phyloP scores from a whole-genome alignment of 129 eudicot genomes.

The Saposhnikovia divaricata region DNA sequence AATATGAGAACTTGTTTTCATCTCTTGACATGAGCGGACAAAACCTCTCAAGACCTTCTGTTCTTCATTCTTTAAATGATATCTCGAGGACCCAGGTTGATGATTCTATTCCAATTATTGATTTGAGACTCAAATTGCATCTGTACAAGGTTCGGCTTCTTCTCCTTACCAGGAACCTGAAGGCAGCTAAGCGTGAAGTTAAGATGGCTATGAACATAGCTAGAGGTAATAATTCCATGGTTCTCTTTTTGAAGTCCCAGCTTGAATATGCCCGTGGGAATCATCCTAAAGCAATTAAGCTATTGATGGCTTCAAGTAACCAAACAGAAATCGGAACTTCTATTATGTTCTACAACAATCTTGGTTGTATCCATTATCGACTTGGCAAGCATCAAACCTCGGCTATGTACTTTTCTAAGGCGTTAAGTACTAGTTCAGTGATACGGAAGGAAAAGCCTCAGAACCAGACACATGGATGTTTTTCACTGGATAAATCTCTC shows the following conservation, averaged over 20 bases:
- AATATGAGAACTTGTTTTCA: slow-evolving; percentile 58
- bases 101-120: slow-evolving; percentile 42
- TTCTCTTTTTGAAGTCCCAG: slow-evolving; percentile 83
- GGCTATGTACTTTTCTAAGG: slow-evolving; percentile 58
- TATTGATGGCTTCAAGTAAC: slow-evolving; percentile 67
- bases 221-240: slow-evolving; percentile 65
- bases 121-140: slow-evolving; percentile 68
- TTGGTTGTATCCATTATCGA: slow-evolving; percentile 76
- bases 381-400: slow-evolving; percentile 72
- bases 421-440: slow-evolving; percentile 35
- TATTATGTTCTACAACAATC: slow-evolving; percentile 64
- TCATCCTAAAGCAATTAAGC: slow-evolving; percentile 76
- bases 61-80: slow-evolving; percentile 34
- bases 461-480: slow-evolving; percentile 49
- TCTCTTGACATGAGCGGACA: slow-evolving; percentile 57
- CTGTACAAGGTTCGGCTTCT: slow-evolving; percentile 71
- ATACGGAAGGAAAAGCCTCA: slow-evolving; percentile 58
- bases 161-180: slow-evolving; percentile 60
- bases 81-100: slow-evolving; percentile 43
- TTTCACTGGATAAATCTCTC: slow-evolving; percentile 69
- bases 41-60: slow-evolving; percentile 44
- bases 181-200: slow-evolving; percentile 94
- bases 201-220: slow-evolving; percentile 85
- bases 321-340: slow-evolving; percentile 53
- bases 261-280: slow-evolving; percentile 84